Conservation (phyloP, 2,329 filamentous ascomycete species). For the Penicillium sp. region DNA sequence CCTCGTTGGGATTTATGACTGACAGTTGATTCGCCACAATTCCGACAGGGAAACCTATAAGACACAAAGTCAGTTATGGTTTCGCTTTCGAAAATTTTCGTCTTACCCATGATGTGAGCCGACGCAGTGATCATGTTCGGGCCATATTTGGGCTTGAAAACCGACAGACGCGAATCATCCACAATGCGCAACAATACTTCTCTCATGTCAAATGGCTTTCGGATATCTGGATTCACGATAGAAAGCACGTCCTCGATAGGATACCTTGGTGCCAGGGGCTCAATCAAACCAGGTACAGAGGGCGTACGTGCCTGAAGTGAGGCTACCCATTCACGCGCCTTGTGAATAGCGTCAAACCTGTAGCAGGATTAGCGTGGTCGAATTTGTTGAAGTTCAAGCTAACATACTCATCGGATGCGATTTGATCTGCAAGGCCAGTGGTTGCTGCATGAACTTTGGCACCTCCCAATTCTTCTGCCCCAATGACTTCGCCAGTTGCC, state of each 20-base stretch:
- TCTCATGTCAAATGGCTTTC: conserved; percentile 40
- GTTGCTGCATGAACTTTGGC: conserved; percentile 44
- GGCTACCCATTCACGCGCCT: conserved; percentile 41
- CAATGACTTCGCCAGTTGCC: conserved; percentile 49
- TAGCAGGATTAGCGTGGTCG: neutral
- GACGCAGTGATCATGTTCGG: conserved; percentile 41
- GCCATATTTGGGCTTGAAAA: conserved; percentile 47
- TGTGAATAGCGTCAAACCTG: conserved; percentile 45
- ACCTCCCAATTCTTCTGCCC: conserved; percentile 47
- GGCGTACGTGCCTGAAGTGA: conserved; percentile 18
- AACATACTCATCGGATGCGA: conserved; percentile 45
- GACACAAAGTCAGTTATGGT: neutral
- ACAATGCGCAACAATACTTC: conserved; percentile 47
- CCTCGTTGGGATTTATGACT: conserved; percentile 45
- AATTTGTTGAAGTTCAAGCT: neutral
- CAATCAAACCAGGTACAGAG: neutral
- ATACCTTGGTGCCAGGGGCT: conserved; percentile 32
- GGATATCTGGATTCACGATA: conserved; percentile 44
- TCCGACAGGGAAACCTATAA: conserved; percentile 36
- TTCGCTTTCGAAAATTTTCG: neutral
- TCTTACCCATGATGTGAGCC: conserved; percentile 42
- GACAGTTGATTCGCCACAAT: conserved; percentile 47
- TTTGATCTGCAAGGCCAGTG: conserved; percentile 48
- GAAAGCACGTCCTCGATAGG: conserved; percentile 40
- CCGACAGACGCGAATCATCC: conserved; percentile 42